Conservation (phyloP, 768 basidiomycete genomes). For the Termitomyces heimii region DNA sequence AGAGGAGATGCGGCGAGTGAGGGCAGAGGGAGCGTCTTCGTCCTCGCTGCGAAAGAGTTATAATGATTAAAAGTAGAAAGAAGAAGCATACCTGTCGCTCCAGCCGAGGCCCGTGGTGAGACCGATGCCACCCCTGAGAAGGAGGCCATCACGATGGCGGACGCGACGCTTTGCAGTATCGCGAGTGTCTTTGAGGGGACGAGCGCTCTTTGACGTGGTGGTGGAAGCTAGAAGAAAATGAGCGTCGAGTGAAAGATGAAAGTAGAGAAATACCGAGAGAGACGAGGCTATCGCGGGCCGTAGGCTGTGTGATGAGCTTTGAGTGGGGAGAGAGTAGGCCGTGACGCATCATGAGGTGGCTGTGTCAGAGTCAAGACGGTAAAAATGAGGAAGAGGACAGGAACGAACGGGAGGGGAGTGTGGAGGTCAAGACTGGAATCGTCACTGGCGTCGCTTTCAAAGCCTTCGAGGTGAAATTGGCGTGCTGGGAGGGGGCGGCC, state of each 20-base stretch:
- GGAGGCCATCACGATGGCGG: slow-evolving; percentile 55
- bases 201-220: neutral
- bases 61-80: neutral
- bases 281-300: slow-evolving; percentile 18
- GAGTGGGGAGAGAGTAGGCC: slow-evolving; percentile 64
- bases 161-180: slow-evolving; percentile 52
- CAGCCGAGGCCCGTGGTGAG: slow-evolving; percentile 69
- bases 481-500: slow-evolving; percentile 4
- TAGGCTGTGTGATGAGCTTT: slow-evolving; percentile 34
- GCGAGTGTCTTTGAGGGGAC: slow-evolving; percentile 44
- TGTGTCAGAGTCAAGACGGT: slow-evolving; percentile 17
- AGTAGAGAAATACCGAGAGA: slow-evolving; percentile 22
- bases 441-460: slow-evolving; percentile 31
- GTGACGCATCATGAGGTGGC: slow-evolving; percentile 60
- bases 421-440: slow-evolving; percentile 64
- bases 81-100: slow-evolving; percentile 56
- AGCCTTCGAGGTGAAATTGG: slow-evolving; percentile 19
- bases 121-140: slow-evolving; percentile 58
- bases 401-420: slow-evolving; percentile 61
- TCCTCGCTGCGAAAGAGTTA: slow-evolving; percentile 44
- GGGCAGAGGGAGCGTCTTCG: slow-evolving; percentile 64
- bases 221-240: slow-evolving; percentile 1
- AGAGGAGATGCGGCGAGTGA: slow-evolving; percentile 56
- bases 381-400: neutral
- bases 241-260: neutral